Evolutionary conservation across 2,329 filamentous ascomycete species (phyloP).

Genomic region (Penicillium janthinellum): DNA sequence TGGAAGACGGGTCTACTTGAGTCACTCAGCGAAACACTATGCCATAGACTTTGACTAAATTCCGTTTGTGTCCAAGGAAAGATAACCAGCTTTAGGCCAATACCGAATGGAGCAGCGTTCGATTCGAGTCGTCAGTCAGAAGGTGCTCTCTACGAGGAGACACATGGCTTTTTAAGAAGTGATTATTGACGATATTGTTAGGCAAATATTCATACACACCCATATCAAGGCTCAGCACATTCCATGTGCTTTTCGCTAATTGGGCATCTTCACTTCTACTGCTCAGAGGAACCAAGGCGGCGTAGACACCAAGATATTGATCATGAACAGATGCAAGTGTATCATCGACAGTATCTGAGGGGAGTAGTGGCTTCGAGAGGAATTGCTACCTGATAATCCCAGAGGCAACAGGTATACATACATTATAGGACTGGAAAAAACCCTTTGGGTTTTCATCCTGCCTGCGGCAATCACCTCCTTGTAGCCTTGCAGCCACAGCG

Average conservation of each 20-base stretch:
- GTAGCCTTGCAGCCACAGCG: background rate
- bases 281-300: background rate
- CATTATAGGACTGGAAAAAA: slow-evolving; percentile 1
- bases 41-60: too few relatives aligned
- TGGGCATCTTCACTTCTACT: background rate
- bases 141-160: background rate
- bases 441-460: background rate
- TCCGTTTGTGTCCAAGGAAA: background rate
- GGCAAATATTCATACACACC: background rate
- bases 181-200: background rate
- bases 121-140: too few relatives aligned
- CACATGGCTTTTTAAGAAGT: background rate
- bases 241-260: background rate
- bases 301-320: background rate
- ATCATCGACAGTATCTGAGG: background rate
- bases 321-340: background rate
- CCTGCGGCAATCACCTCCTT: background rate
- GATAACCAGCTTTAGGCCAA: background rate
- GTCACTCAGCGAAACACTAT: too few relatives aligned
- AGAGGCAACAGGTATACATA: slow-evolving; percentile 1
- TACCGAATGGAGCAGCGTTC: background rate
- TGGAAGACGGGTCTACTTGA: too few relatives aligned
- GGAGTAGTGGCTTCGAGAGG: background rate
- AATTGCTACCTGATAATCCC: background rate
- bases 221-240: background rate